Evolutionary conservation across 2,329 filamentous ascomycete species (phyloP).

Genomic region (Ceratocystis eucalypticola): DNA sequence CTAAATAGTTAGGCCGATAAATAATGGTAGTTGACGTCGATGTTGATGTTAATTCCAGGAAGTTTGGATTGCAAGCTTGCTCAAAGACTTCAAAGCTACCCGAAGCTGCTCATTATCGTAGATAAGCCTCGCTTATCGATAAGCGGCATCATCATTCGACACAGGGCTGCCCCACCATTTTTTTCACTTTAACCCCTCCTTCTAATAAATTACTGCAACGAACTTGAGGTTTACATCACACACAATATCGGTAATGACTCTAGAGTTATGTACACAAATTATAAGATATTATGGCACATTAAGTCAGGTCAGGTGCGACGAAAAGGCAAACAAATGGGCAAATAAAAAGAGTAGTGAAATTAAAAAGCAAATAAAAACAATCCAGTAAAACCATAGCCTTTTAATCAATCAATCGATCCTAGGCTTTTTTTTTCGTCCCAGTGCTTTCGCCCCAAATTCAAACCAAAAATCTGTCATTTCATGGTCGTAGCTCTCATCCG

Average conservation of each 20-base stretch:
- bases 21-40: too few species aligned
- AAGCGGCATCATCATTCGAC: constrained; percentile 13
- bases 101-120: background rate
- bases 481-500: background rate
- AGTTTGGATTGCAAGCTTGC: background rate
- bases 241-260: background rate
- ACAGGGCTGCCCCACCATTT: background rate
- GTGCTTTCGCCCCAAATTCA: background rate
- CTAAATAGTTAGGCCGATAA: too few species aligned
- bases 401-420: background rate
- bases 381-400: background rate
- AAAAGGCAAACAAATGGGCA: background rate
- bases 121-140: constrained; percentile 15
- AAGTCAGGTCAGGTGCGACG: too few species aligned
- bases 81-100: background rate
- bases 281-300: too few species aligned
- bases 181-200: background rate
- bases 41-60: too few species aligned
- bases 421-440: background rate
- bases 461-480: background rate
- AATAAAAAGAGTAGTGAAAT: background rate
- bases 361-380: background rate
- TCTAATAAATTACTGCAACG: background rate
- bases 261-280: background rate
- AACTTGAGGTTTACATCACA: background rate